Evolutionary conservation across 73 alveolate species (phyloP).

Genomic region (Diophrys sp.): DNA sequence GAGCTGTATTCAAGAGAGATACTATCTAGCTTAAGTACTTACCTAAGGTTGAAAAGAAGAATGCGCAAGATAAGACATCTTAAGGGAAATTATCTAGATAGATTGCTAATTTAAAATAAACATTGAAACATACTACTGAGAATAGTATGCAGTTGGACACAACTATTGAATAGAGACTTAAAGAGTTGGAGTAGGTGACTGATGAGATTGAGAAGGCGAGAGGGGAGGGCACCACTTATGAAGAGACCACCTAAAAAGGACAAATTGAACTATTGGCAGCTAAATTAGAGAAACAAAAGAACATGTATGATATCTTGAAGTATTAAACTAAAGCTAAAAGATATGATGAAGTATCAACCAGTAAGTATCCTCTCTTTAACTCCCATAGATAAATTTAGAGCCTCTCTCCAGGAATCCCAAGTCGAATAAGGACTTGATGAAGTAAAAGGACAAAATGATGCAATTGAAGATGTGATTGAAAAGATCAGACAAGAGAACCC

Average conservation of each 20-base stretch:
- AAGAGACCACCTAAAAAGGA: constrained; percentile 40
- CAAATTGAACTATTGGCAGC: constrained; percentile 46
- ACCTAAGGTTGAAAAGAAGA: constrained; percentile 78
- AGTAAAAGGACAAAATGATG: constrained; percentile 19
- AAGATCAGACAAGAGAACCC: constrained; percentile 62
- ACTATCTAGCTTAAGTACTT: constrained; percentile 91
- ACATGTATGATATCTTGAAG: constrained; percentile 34
- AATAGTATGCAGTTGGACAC: constrained; percentile 72
- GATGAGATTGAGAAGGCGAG: constrained; percentile 60
- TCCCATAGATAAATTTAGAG: constrained; percentile 24
- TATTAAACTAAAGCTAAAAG: constrained; percentile 38
- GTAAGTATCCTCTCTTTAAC: neutral
- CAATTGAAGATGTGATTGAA: constrained; percentile 41
- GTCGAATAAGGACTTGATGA: constrained; percentile 31
- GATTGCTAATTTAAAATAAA: constrained; percentile 70
- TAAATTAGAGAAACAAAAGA: constrained; percentile 47
- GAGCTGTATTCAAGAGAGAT: constrained; percentile 96
- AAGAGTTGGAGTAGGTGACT: constrained; percentile 50
- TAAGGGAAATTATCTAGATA: constrained; percentile 69
- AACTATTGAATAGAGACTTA: constrained; percentile 60
- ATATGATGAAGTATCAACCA: constrained; percentile 39
- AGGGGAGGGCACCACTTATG: constrained; percentile 21
- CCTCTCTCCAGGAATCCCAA: constrained; percentile 28
- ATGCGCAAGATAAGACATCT: constrained; percentile 58
- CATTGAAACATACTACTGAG: constrained; percentile 79